Conservation (phyloP, 306 rosid genomes). For the Cucumis melo region DNA sequence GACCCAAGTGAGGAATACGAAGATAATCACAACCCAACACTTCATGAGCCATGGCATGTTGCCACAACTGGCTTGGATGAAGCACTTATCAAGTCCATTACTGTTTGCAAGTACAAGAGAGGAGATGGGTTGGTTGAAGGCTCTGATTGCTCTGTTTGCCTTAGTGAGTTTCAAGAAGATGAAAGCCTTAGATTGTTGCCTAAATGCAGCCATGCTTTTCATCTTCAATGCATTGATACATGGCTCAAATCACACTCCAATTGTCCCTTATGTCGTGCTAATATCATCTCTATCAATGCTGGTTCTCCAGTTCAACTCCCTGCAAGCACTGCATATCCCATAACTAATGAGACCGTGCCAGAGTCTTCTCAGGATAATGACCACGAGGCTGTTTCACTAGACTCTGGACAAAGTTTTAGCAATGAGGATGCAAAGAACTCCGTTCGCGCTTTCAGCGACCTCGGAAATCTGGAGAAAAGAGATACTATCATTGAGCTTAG, state of each 20-base stretch:
- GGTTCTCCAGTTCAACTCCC: conserved; percentile 18
- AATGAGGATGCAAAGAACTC: conserved; percentile 39
- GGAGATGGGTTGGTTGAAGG: conserved; percentile 59
- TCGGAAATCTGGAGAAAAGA: conserved; percentile 48
- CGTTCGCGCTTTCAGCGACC: conserved; percentile 43
- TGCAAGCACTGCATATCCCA: conserved; percentile 12
- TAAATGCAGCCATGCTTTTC: conserved; percentile 86
- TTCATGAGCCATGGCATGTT: conserved; percentile 66
- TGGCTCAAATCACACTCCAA: conserved; percentile 87
- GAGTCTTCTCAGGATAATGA: conserved; percentile 21
- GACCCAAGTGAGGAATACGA: conserved; percentile 28
- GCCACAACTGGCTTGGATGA: conserved; percentile 63
- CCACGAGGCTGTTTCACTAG: conserved; percentile 4
- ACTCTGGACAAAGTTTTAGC: conserved; percentile 9
- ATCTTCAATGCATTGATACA: conserved; percentile 72
- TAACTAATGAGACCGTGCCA: conserved; percentile 16
- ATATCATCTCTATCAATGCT: conserved; percentile 26
- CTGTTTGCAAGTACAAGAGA: conserved; percentile 60
- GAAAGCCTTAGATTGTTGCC: conserved; percentile 68
- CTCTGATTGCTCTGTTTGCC: conserved; percentile 76
- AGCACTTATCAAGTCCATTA: conserved; percentile 53
- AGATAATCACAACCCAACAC: conserved; percentile 33
- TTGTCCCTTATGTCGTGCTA: conserved; percentile 87
- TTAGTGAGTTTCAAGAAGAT: conserved; percentile 70
- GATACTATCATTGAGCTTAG: conserved; percentile 46